A percentile compares a stretch with the other conserved stretches of the same genome.
Conservation (phyloP, 2,329 filamentous ascomycete species). For the Talaromyces sp. region DNA sequence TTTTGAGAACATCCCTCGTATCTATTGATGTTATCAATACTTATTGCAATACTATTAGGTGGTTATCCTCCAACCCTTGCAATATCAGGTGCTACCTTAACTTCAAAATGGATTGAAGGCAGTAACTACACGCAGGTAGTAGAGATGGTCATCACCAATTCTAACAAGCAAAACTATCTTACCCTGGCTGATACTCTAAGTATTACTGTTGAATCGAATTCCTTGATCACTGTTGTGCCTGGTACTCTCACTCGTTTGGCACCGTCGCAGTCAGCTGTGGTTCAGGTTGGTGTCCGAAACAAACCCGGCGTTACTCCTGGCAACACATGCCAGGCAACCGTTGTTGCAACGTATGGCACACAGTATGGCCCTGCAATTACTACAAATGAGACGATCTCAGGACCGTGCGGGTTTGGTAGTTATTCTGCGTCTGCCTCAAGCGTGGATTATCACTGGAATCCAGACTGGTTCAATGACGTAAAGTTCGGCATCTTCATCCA, state of each 20-base stretch:
- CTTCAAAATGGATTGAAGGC: not conserved
- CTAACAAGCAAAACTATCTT: not conserved
- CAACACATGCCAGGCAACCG: not conserved
- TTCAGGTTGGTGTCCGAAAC: no score
- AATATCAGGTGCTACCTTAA: not conserved
- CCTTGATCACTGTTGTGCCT: not conserved
- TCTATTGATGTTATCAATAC: no score
- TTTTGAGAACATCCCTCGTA: no score
- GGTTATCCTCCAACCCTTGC: no score
- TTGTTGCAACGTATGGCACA: not conserved
- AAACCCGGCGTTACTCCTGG: no score
- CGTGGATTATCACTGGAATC: constrained; percentile 41
- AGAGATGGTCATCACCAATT: not conserved
- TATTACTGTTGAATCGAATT: not conserved
- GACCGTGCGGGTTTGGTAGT: not conserved
- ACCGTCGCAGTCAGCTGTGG: not conserved
- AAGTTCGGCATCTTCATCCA: constrained; percentile 63
- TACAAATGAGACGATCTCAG: no score
- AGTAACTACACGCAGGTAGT: not conserved
- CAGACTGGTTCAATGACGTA: constrained; percentile 53
- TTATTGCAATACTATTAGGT: no score
- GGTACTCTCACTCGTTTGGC: not conserved
- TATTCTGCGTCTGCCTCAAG: not conserved
- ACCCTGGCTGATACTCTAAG: not conserved
- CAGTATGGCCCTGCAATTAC: no score